Evolutionary conservation across 495 filamentous ascomycete species (phyloP), one percentile per base, ranked within the genome.

Genomic region (Aspergillus diversus): DNA sequence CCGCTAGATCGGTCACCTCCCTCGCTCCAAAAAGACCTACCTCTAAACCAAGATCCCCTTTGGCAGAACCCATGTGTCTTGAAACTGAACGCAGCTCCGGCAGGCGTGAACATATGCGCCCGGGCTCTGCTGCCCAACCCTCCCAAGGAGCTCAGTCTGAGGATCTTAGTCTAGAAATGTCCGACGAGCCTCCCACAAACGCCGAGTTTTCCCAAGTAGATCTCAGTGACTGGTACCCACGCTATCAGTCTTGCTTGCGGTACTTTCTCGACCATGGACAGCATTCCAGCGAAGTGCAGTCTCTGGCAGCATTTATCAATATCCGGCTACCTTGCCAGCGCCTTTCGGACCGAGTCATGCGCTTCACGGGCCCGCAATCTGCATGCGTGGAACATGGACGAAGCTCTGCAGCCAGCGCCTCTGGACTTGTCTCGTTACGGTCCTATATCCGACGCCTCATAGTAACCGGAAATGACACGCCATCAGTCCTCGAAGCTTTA

Each of bases 361-460:
- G 63, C 34, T 65, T 58, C 35, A 34, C 66, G 12, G 46, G 16
- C 15, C 62, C 59, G n/a, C 16, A 17, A n/a, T 50, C 47, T 50
- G 47, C 6, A 50, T 27, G 15, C n/a, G 16, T 27, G 27, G 47
- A 50, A 56, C 67, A 33, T 37, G 66, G 69, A 32, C 27, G 15
- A 5, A n/a, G 15, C 49, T 49, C 33, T 11, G 32, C 16, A 9
- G 11, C 47, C 11, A 33, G 69, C 69, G 2, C 66, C 59, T 35
- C 71, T 43, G 50, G 74, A 9, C 86, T 82, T 59, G 79, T 92
- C 43, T 91, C 90, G 0, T 80, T 97, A 8, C 82, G 92, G 7
- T 91, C 92, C 0, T 99, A 96, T 75, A 83, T 98, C 49, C 88
- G 93, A n/a, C 90, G 95, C 6, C 79, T 98, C 2, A 88, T 98